phyloP scores from a whole-genome alignment of 2,329 filamentous ascomycete species.

The Calonectria multiphialidica region DNA sequence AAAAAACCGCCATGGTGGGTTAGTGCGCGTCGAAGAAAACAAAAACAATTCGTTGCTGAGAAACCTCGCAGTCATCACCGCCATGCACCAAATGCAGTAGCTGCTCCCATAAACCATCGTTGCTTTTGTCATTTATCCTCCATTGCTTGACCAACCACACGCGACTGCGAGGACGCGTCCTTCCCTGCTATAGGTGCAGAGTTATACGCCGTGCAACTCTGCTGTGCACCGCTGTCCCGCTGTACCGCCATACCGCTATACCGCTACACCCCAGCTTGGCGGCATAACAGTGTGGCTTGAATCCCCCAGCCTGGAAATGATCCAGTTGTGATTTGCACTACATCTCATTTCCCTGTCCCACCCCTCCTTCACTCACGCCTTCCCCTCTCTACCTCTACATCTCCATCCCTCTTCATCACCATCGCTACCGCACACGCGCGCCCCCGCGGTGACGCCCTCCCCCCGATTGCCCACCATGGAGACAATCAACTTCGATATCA shows the following conservation, averaged over 20 bases:
- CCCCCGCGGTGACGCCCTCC: slow-evolving; percentile 31
- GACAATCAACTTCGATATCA: slow-evolving; percentile 92
- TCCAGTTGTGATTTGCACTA: slow-evolving; percentile 30
- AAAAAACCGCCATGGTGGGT: slow-evolving; percentile 26
- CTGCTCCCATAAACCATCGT: slow-evolving; percentile 19
- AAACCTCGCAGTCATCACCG: slow-evolving; percentile 28
- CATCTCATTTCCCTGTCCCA: neutral
- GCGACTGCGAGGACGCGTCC: slow-evolving; percentile 3
- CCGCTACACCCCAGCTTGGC: neutral
- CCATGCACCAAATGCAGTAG: slow-evolving; percentile 31
- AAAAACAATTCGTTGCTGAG: slow-evolving; percentile 49
- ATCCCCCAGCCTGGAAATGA: slow-evolving; percentile 17
- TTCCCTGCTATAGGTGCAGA: neutral
- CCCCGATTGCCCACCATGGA: slow-evolving; percentile 64
- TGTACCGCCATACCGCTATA: neutral
- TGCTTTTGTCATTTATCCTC: slow-evolving; percentile 13
- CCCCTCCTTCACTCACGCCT: slow-evolving; percentile 25
- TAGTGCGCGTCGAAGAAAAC: slow-evolving; percentile 47
- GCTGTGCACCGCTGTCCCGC: neutral
- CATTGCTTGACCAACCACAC: slow-evolving; percentile 20
- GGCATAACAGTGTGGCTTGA: slow-evolving; percentile 6
- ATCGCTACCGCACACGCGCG: slow-evolving; percentile 26
- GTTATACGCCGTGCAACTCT: neutral
- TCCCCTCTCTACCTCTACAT: slow-evolving; percentile 23
- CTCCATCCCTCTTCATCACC: slow-evolving; percentile 10